A percentile compares a stretch with the other conserved stretches of the same genome.
These are phyloP conservation scores for Pseudogymnoascus sp. DNA, from an alignment of 2,329 filamentous ascomycete species.

Conservation along the genomic window DNA sequence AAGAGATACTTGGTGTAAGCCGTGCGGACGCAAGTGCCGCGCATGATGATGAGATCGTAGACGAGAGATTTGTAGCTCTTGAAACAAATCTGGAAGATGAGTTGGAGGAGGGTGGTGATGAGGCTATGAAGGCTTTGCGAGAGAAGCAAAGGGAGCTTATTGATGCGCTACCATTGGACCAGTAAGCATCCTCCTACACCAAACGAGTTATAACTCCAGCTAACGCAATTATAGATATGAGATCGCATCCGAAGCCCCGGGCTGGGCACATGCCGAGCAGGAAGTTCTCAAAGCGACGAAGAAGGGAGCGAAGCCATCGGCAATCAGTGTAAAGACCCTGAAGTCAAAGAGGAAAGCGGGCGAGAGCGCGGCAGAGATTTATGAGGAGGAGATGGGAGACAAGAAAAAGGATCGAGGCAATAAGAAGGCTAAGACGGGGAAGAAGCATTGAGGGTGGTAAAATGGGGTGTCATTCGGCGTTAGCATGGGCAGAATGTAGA, in stretches of 20 bases:
- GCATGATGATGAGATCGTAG: conserved; percentile 60
- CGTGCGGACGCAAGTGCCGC: conserved; percentile 50
- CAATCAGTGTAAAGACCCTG: conserved; percentile 73
- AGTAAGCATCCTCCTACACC: conserved; percentile 45
- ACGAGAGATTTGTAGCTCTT: conserved; percentile 62
- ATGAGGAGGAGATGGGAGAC: conserved; percentile 49
- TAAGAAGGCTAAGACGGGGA: conserved; percentile 46
- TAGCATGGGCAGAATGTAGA: conserved; percentile 1
- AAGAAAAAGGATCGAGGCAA: conserved; percentile 34
- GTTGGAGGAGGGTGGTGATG: conserved; percentile 71
- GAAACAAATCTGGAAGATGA: conserved; percentile 68
- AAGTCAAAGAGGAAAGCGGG: conserved; percentile 68
- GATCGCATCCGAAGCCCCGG: conserved; percentile 51
- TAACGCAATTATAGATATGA: conserved; percentile 46
- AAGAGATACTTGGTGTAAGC: conserved; percentile 49
- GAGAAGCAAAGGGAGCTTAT: conserved; percentile 83
- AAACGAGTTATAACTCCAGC: background rate
- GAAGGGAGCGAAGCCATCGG: conserved; percentile 48
- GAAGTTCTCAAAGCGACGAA: conserved; percentile 54
- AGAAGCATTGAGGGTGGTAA: conserved; percentile 17
- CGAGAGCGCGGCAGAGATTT: conserved; percentile 50
- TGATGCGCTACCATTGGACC: conserved; percentile 79
- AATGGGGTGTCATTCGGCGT: conserved; percentile 4
- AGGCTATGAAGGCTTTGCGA: conserved; percentile 60
- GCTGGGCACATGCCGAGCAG: conserved; percentile 65